Evolutionary conservation across 371 early-diverging fungal species (phyloP), one percentile per base, ranked within the genome.

Genomic region (Mucor sp.): DNA sequence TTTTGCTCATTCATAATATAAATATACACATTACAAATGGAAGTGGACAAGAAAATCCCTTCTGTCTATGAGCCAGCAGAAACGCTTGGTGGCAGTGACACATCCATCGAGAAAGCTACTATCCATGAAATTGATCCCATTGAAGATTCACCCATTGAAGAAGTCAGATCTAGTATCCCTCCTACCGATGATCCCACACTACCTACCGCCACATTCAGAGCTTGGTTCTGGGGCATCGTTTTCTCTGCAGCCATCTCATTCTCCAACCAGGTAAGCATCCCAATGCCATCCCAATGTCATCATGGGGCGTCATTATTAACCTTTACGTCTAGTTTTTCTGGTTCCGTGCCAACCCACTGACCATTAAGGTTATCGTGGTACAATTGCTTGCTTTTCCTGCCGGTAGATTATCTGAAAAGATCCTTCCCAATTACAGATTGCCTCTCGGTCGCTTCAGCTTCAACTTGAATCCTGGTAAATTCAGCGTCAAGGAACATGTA

Each of bases 401-500:
- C 11, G 93, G 93, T 14, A 78, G 74, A 37, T 33, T 90, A 17
- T 71, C 90, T 71, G 87, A 85, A n/a, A 74, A 81, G 47, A 47
- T 82, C 27, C 71, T 91, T 60, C 90, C 91, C 37, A 61, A 70
- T 17, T 75, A 76, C 66, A 58, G 39, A 28, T 15, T 71, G 6
- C 69, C 64, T 21, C 65, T 74, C 0, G 77, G 76, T 15, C 73
- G 67, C 2, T 75, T 67, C 35, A 70, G 69, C 6, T 70, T 68
- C 30, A 67, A 75, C 25, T 76, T 91, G 25, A 94, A 94, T 67
- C 92, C 93, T 1, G 92, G 93, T 6, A 89, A 87, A 9, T 94
- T 94, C 79, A 85, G 79, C 63, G 85, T 92, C 62, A 94, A 94
- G 79, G 89, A 92, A 74, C 90, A 93, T 68, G 85, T 88, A 25